phyloP scores from a whole-genome alignment of 129 eudicot genomes.

The Kitagawia praeruptora region DNA sequence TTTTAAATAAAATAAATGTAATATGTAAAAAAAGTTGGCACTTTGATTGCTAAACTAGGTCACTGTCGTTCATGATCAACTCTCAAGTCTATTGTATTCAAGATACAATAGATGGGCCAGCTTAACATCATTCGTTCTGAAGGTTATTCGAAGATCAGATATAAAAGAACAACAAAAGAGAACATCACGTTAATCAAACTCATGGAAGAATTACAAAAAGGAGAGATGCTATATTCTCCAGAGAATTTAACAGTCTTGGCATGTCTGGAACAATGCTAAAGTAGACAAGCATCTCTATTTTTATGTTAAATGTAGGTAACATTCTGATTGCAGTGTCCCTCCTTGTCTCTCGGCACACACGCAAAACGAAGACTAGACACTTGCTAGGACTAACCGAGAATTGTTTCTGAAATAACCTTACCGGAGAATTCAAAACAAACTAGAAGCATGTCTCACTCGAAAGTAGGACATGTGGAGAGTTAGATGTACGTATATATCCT shows the following conservation, averaged over 20 bases:
- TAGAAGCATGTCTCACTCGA: too few species aligned
- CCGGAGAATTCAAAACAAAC: too few species aligned
- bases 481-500: not conserved
- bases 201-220: not conserved
- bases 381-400: too few species aligned
- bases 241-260: not conserved
- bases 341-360: not conserved
- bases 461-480: not conserved
- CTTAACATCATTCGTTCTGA: not conserved
- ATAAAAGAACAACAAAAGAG: not conserved
- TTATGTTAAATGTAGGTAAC: not conserved
- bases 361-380: too few species aligned
- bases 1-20: too few species aligned
- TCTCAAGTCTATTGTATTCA: not conserved
- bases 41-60: not conserved
- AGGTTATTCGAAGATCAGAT: too few species aligned
- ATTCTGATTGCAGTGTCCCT: conserved; percentile 12
- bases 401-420: too few species aligned
- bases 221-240: not conserved
- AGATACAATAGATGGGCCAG: not conserved
- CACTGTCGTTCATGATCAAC: not conserved
- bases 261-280: not conserved
- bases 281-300: conserved; percentile 1
- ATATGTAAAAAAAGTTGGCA: too few species aligned
- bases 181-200: not conserved